These are phyloP conservation scores for Epichloe elymi DNA, from an alignment of 2,329 filamentous ascomycete species.

Conservation along the genomic window DNA sequence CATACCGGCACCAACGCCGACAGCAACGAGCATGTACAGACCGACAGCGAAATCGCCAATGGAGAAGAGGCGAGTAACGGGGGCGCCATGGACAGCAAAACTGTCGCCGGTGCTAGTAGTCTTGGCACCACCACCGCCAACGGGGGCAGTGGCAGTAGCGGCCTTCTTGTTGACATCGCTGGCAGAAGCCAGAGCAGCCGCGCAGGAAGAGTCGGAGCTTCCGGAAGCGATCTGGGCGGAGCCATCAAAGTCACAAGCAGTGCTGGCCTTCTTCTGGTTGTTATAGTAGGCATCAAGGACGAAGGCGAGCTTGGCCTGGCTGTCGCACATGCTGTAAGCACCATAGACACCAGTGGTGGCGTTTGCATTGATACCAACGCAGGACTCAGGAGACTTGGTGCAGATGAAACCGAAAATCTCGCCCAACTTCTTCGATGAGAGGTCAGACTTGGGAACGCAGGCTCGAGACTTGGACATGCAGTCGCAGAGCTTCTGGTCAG, in stretches of 20 bases:
- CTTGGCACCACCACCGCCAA: constrained; percentile 5
- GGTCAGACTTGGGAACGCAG: constrained; percentile 51
- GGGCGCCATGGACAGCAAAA: constrained; percentile 9
- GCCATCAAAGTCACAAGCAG: constrained; percentile 60
- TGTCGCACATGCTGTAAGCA: constrained; percentile 63
- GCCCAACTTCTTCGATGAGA: constrained; percentile 46
- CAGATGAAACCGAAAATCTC: constrained; percentile 66
- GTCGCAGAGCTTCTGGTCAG: constrained; percentile 64
- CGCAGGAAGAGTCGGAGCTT: constrained; percentile 40
- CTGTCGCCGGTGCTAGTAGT: constrained; percentile 2
- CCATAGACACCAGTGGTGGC: constrained; percentile 57
- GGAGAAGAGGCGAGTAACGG: constrained; percentile 27
- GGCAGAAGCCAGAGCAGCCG: constrained; percentile 45
- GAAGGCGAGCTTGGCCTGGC: constrained; percentile 57
- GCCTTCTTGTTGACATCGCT: constrained; percentile 36
- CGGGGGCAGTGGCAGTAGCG: constrained; percentile 4
- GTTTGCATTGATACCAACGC: constrained; percentile 56
- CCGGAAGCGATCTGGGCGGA: constrained; percentile 42
- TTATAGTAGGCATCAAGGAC: constrained; percentile 63
- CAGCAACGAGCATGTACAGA: constrained; percentile 38
- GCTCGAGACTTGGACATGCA: constrained; percentile 70
- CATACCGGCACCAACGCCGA: constrained; percentile 39
- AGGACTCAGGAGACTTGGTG: constrained; percentile 40
- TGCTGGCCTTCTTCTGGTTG: constrained; percentile 35
- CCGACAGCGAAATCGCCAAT: constrained; percentile 36